These are phyloP conservation scores for Saturnispora zaruensis DNA, from an alignment of 805 yeast genomes.

Conservation along the genomic window DNA sequence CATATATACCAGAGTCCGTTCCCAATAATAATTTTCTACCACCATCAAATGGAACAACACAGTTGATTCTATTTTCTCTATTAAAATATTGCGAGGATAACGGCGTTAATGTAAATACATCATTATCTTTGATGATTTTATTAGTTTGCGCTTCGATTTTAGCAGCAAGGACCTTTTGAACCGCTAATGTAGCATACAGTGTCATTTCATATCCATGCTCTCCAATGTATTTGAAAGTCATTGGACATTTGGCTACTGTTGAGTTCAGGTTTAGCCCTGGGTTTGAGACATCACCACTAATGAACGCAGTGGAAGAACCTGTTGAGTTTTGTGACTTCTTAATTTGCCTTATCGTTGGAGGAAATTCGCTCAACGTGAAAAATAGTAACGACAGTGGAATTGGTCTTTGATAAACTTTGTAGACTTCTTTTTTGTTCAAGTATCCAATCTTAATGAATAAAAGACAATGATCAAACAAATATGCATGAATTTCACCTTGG, in stretches of 20 bases:
- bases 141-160: conserved; percentile 74
- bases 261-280: conserved; percentile 17
- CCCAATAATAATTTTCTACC: conserved; percentile 88
- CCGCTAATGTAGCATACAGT: conserved; percentile 46
- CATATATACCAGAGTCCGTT: conserved; percentile 83
- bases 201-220: conserved; percentile 46
- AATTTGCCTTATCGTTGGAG: conserved; percentile 48
- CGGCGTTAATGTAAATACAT: conserved; percentile 70
- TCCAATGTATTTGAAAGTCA: conserved; percentile 47
- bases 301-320: conserved; percentile 25
- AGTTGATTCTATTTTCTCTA: conserved; percentile 67
- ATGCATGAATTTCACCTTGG: conserved; percentile 75
- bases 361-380: conserved; percentile 70
- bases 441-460: conserved; percentile 78
- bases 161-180: conserved; percentile 73
- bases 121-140: conserved; percentile 60
- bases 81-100: conserved; percentile 71
- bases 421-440: conserved; percentile 83
- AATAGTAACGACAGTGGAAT: conserved; percentile 71
- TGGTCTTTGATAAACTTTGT: conserved; percentile 84
- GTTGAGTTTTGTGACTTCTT: conserved; percentile 33
- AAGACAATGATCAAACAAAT: conserved; percentile 80
- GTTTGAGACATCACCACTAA: conserved; percentile 19
- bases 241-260: conserved; percentile 33
- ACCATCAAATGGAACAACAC: conserved; percentile 91